A percentile compares a stretch with the other conserved stretches of the same genome.
Evolutionary conservation across 2,329 filamentous ascomycete species (phyloP).

Genomic region (Ophiostoma angusticollis): DNA sequence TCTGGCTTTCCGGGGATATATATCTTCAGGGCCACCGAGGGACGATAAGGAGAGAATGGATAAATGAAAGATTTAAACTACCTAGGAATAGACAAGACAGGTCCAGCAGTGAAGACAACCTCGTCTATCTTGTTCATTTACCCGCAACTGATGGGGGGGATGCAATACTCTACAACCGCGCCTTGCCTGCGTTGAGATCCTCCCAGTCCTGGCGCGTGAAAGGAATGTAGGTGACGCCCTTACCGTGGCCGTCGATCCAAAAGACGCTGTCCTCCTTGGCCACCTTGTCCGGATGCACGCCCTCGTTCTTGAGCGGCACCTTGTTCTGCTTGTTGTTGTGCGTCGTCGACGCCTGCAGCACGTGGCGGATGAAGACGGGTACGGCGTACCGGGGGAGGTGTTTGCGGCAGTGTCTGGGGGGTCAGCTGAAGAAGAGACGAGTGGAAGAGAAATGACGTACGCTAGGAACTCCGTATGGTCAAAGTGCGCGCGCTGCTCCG

Average conservation of each 20-base stretch:
- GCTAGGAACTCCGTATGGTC: conserved; percentile 47
- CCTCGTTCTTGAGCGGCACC: conserved; percentile 52
- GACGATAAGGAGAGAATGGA: too few species aligned
- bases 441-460: conserved; percentile 19
- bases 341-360: conserved; percentile 45
- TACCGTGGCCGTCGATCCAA: conserved; percentile 46
- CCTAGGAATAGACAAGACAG: too few species aligned
- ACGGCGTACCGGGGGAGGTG: conserved; percentile 62
- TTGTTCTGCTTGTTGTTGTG: conserved; percentile 79
- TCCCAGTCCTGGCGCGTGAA: conserved; percentile 50
- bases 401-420: conserved; percentile 35
- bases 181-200: conserved; percentile 17
- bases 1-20: too few species aligned
- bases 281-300: conserved; percentile 44
- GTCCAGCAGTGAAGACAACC: too few species aligned
- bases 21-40: too few species aligned
- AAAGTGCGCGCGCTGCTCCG: conserved; percentile 25
- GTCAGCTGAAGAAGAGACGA: background rate
- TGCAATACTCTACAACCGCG: conserved; percentile 19
- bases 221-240: conserved; percentile 41
- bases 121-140: too few species aligned
- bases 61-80: too few species aligned
- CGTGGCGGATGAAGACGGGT: conserved; percentile 56
- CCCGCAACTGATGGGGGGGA: too few species aligned
- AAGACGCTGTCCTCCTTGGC: conserved; percentile 28